Conservation (phyloP, 1,284 basidiomycete species). For the Leccinum proximum region DNA sequence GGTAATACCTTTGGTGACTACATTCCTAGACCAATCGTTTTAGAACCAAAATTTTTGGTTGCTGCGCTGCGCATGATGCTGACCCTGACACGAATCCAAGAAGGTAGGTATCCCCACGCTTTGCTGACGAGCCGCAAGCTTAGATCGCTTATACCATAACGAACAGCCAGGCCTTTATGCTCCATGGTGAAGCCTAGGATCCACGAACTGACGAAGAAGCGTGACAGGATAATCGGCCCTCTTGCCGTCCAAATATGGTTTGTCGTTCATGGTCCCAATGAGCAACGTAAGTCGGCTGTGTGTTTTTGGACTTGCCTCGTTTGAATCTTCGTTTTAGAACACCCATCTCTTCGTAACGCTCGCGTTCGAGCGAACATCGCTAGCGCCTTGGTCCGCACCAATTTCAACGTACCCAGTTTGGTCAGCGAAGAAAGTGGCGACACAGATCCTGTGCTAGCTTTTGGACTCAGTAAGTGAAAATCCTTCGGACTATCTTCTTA, state of each 20-base stretch:
- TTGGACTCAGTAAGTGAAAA: constrained; percentile 19
- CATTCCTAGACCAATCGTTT: neutral
- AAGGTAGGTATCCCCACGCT: neutral
- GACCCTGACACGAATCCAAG: neutral
- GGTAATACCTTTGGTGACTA: neutral
- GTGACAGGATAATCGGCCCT: neutral
- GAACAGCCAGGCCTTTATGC: neutral
- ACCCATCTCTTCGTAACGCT: constrained; percentile 1
- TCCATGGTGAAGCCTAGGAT: neutral
- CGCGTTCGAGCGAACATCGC: constrained; percentile 19
- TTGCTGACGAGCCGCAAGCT: neutral
- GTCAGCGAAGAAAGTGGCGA: neutral
- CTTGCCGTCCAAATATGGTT: neutral
- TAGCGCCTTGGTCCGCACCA: constrained; percentile 11
- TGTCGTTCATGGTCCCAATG: neutral
- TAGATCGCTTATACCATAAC: neutral
- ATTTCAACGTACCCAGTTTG: neutral
- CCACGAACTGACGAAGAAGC: neutral
- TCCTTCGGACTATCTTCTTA: neutral
- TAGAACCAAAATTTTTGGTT: neutral
- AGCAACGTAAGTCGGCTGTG: constrained; percentile 5
- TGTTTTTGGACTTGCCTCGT: neutral
- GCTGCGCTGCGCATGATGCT: neutral
- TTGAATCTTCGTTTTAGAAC: constrained; percentile 3
- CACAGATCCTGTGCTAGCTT: constrained; percentile 13